Evolutionary conservation across 345 rosid genomes (phyloP), one percentile per base, ranked within the genome.

Genomic region (Capsella bursapastoris): DNA sequence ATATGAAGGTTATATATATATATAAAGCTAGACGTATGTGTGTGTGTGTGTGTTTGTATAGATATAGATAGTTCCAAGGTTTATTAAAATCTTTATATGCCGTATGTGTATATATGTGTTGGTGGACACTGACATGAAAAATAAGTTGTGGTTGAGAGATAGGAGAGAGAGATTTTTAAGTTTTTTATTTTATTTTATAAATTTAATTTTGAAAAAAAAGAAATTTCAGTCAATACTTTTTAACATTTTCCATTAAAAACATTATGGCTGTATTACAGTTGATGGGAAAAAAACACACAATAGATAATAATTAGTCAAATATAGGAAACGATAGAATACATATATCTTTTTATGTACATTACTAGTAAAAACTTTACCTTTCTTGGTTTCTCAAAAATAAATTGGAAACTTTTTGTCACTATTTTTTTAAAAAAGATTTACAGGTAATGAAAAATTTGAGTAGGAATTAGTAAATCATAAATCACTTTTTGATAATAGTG

Each of bases 1-100:
- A 14, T 27, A 59, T 62, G 38, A 5, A 2, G 28, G 2, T 37
- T 70, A 18, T 47, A 47, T 25, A 68, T 66, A 43, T 28, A 35
- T 9, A 38, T 43, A 43, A 43, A 43, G 47, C 12, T 43, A 43
- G 15, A 13, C 47, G 47, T 41, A n/a, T 41, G 13, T 41, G n/a
- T 41, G 40, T 37, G 40, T 34, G 73, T 58, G 52, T 48, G 58
- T 77, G 72, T 65, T 12, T 57, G 64, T 13, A 66, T 72, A 31
- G 73, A 78, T 72, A 71, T 51, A 72, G 81, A 78, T 66, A 51
- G 73, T 78, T 66, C 77, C 77, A 78, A 78, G 67, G 73, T 66
- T 65, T 78, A 27, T 71, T 63, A 16, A 71, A 64, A 70, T 38
- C 2, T 37, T 38, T 70, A 28, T 57, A 22, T 70, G 45, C 71